These are phyloP conservation scores for Arthrobotrys conoides DNA, from an alignment of 2,329 filamentous ascomycete genomes.

Conservation along the genomic window DNA sequence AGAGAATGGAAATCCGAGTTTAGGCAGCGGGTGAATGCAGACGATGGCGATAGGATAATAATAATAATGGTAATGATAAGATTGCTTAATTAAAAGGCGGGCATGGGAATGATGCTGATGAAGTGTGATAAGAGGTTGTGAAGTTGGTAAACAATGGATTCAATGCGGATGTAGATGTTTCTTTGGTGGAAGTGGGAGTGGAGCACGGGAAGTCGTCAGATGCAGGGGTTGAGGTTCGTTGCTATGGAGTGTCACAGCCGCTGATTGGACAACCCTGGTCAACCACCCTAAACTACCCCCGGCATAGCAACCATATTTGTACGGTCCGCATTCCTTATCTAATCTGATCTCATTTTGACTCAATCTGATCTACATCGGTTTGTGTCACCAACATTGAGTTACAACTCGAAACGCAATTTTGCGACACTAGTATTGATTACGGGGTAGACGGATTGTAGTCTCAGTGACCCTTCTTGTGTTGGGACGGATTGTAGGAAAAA, in stretches of 20 bases:
- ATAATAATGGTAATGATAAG: not conserved
- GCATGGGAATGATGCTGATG: not conserved
- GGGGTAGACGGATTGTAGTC: no score
- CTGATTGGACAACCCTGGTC: not conserved
- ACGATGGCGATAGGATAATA: constrained; percentile 4
- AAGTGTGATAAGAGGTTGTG: not conserved
- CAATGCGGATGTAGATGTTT: not conserved
- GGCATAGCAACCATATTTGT: constrained; percentile 21
- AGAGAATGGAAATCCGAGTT: constrained; percentile 11
- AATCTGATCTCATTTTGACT: not conserved
- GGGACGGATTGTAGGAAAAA: no score
- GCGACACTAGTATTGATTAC: no score
- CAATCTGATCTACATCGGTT: not conserved
- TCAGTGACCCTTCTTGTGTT: no score
- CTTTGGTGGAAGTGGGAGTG: not conserved
- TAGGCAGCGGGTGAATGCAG: constrained; percentile 48
- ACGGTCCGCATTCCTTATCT: not conserved
- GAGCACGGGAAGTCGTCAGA: constrained; percentile 10
- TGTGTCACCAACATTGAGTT: not conserved
- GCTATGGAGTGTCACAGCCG: not conserved
- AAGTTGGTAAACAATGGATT: constrained; percentile 3
- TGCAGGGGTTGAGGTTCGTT: constrained; percentile 6
- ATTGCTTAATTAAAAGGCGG: not conserved
- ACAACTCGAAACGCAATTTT: not conserved
- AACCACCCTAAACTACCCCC: not conserved